phyloP scores from a whole-genome alignment of 441 rosid genomes.

The Metrosideros polymorpha region DNA sequence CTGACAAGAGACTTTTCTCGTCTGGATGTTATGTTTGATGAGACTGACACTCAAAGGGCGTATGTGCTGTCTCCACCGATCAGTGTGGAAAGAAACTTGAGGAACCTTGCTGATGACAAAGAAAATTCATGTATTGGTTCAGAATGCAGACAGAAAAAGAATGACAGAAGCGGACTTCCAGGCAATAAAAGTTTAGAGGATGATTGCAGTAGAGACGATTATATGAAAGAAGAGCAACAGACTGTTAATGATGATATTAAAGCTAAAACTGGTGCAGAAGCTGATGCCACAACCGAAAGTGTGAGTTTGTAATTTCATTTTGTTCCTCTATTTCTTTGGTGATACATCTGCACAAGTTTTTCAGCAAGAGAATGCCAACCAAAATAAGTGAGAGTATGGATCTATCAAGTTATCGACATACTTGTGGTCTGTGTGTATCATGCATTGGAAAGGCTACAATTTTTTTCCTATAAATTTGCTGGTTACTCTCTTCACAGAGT shows the following conservation, averaged over 20 bases:
- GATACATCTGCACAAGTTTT: not conserved
- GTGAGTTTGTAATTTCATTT: slow-evolving; percentile 30
- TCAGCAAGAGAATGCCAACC: not conserved
- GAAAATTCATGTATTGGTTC: slow-evolving; percentile 38
- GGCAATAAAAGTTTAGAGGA: slow-evolving; percentile 19
- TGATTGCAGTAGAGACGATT: slow-evolving; percentile 16
- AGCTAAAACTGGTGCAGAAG: slow-evolving; percentile 19
- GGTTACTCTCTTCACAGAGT: not conserved
- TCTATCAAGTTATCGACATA: not conserved
- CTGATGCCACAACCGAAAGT: slow-evolving; percentile 6
- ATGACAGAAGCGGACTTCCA: slow-evolving; percentile 6
- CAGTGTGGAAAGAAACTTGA: slow-evolving; percentile 19
- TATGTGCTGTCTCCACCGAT: slow-evolving; percentile 28
- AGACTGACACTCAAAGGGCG: slow-evolving; percentile 22
- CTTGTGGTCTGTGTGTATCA: not conserved
- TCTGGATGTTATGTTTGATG: slow-evolving; percentile 67
- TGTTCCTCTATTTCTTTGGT: not conserved
- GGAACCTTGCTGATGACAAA: slow-evolving; percentile 32
- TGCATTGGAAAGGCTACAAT: not conserved
- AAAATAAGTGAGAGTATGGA: not conserved
- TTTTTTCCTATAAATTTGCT: not conserved
- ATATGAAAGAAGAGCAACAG: slow-evolving; percentile 15
- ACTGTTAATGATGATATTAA: slow-evolving; percentile 16
- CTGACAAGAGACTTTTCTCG: slow-evolving; percentile 70
- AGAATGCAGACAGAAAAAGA: slow-evolving; percentile 18